A percentile compares a stretch with the other conserved stretches of the same genome.
These are phyloP conservation scores for Candida hispaniensis DNA, from an alignment of 805 yeast species.

Conservation along the genomic window DNA sequence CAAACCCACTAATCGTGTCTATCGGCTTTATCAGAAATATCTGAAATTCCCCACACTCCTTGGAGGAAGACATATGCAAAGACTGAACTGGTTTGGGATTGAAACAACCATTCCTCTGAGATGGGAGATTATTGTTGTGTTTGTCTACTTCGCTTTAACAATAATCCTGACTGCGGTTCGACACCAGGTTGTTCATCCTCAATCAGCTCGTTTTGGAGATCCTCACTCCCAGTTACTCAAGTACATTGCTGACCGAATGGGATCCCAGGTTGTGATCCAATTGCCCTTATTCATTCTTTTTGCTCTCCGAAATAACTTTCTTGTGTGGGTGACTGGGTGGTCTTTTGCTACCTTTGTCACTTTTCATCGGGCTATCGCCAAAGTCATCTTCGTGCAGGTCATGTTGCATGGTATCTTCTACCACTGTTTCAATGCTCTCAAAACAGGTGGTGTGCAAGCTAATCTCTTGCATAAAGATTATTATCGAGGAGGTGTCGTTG, in stretches of 20 bases:
- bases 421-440: conserved; percentile 32
- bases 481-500: conserved; percentile 30
- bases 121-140: conserved; percentile 38
- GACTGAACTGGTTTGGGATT: conserved; percentile 21
- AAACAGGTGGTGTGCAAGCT: conserved; percentile 3
- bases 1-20: conserved; percentile 19
- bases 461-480: conserved; percentile 17
- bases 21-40: conserved; percentile 23
- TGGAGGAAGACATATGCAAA: conserved; percentile 27
- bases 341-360: conserved; percentile 42
- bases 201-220: conserved; percentile 32
- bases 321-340: conserved; percentile 53
- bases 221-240: conserved; percentile 32
- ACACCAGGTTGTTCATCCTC: conserved; percentile 27
- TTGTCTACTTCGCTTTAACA: conserved; percentile 32
- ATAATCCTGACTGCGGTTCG: conserved; percentile 27
- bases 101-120: conserved; percentile 39
- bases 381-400: conserved; percentile 35
- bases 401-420: conserved; percentile 43
- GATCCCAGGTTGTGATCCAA: conserved; percentile 38
- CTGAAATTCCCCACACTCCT: conserved; percentile 32
- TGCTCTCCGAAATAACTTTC: conserved; percentile 53
- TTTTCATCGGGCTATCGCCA: conserved; percentile 48
- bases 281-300: conserved; percentile 45
- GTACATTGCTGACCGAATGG: conserved; percentile 44